A percentile compares a stretch with the other conserved stretches of the same genome.
phyloP scores from a whole-genome alignment of 306 rosid species.

The Casuarina glauca region DNA sequence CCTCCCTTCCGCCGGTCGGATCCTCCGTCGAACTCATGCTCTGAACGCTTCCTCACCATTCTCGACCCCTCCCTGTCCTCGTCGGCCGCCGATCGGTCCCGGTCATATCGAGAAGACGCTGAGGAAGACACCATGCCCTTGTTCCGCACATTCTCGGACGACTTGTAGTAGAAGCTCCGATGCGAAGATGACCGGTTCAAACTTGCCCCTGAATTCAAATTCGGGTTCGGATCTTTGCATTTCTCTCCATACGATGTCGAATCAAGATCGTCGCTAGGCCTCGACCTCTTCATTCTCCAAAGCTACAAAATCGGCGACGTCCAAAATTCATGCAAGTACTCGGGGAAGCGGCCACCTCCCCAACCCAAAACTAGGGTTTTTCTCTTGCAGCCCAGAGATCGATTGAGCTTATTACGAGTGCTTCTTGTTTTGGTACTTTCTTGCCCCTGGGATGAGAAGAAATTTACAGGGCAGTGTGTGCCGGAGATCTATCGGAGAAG shows the following conservation, averaged over 20 bases:
- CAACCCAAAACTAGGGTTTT: neutral
- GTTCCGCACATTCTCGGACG: conserved; percentile 48
- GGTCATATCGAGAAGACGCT: conserved; percentile 52
- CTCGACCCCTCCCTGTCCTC: conserved; percentile 79
- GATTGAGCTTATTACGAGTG: no score
- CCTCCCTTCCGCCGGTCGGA: conserved; percentile 87
- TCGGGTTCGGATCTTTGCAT: conserved; percentile 51
- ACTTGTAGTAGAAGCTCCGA: conserved; percentile 61
- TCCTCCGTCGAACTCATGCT: conserved; percentile 71
- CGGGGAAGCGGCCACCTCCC: neutral
- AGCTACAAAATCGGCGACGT: neutral
- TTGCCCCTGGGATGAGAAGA: neutral
- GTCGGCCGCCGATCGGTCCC: conserved; percentile 65
- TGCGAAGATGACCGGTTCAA: conserved; percentile 68
- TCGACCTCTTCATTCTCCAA: conserved; percentile 73
- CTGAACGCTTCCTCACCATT: conserved; percentile 74
- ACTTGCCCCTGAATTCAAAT: conserved; percentile 28
- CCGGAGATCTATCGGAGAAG: neutral
- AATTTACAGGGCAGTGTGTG: neutral
- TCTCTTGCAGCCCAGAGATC: no score
- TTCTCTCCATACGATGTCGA: conserved; percentile 47
- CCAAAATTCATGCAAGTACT: neutral
- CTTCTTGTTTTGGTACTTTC: neutral
- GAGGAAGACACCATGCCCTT: conserved; percentile 55
- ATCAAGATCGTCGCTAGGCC: conserved; percentile 89